phyloP scores from a whole-genome alignment of 2,329 filamentous ascomycete species.

The Purpureocillium lavendulum region DNA sequence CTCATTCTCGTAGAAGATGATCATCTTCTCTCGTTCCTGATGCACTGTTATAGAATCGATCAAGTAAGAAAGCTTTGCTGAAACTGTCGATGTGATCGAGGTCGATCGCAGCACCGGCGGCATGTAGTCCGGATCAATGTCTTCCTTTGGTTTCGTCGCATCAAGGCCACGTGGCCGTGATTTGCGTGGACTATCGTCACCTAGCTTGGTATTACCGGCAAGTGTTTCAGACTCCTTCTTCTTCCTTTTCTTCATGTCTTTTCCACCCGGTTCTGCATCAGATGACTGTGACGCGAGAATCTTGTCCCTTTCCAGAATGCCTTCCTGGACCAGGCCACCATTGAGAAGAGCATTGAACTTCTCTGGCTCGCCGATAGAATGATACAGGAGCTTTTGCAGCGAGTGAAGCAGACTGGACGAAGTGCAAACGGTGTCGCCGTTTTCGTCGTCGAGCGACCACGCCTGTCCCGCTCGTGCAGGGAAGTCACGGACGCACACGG shows the following conservation, averaged over 20 bases:
- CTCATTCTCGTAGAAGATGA: constrained; percentile 87
- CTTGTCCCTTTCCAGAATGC: constrained; percentile 25
- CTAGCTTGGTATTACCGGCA: constrained; percentile 35
- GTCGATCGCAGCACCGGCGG: constrained; percentile 46
- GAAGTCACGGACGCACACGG: constrained; percentile 61
- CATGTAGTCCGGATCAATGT: constrained; percentile 13
- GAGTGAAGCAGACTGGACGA: constrained; percentile 40
- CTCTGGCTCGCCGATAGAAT: constrained; percentile 31
- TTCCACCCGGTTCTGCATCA: constrained; percentile 5
- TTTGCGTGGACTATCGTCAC: constrained; percentile 25
- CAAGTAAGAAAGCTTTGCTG: constrained; percentile 81
- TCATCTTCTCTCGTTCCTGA: constrained; percentile 70
- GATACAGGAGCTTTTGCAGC: constrained; percentile 44
- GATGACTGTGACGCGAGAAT: constrained; percentile 13
- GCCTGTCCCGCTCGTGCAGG: constrained; percentile 48
- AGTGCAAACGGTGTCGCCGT: constrained; percentile 41
- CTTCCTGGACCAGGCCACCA: constrained; percentile 33
- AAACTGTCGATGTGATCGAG: constrained; percentile 68
- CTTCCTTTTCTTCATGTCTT: constrained; percentile 6
- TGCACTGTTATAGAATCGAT: constrained; percentile 63
- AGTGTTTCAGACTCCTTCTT: constrained; percentile 14
- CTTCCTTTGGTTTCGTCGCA: constrained; percentile 11
- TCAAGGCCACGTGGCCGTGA: constrained; percentile 21
- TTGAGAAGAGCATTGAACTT: constrained; percentile 39
- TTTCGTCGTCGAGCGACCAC: constrained; percentile 58